Evolutionary conservation across 768 basidiomycete genomes (phyloP).

Genomic region (Hygrocybe coccinea): DNA sequence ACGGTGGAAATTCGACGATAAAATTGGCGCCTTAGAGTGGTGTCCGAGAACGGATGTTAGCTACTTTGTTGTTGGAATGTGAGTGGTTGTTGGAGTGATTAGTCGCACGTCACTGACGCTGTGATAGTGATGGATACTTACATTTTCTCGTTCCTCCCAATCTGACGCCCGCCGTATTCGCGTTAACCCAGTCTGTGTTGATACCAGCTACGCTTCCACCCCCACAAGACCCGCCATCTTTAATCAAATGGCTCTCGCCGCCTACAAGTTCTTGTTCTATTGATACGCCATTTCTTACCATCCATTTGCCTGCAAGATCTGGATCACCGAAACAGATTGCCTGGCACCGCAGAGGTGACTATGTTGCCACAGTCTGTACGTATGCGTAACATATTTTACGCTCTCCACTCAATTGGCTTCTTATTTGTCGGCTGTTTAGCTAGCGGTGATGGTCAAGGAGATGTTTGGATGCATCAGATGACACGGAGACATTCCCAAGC

Average conservation of each 20-base stretch:
- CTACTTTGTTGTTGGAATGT: constrained; percentile 79
- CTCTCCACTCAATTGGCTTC: constrained; percentile 13
- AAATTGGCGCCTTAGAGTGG: constrained; percentile 87
- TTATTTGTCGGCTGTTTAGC: constrained; percentile 34
- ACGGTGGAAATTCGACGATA: constrained; percentile 76
- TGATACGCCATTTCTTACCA: constrained; percentile 55
- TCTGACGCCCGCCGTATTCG: constrained; percentile 52
- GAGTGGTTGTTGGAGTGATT: constrained; percentile 32
- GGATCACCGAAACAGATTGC: constrained; percentile 73
- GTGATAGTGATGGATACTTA: constrained; percentile 67
- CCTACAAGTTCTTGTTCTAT: constrained; percentile 43
- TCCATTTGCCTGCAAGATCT: constrained; percentile 59
- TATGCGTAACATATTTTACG: constrained; percentile 19
- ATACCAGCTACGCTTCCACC: constrained; percentile 63
- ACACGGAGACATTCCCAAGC: constrained; percentile 93
- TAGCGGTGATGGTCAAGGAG: constrained; percentile 64
- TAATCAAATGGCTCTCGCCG: constrained; percentile 64
- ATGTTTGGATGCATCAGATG: constrained; percentile 94
- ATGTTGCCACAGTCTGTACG: constrained; percentile 91
- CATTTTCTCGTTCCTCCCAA: constrained; percentile 80
- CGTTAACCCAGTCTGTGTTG: constrained; percentile 57
- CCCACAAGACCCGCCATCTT: constrained; percentile 50
- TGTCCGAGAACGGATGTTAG: constrained; percentile 80
- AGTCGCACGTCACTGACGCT: background rate
- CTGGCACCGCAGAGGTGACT: constrained; percentile 95